These are phyloP conservation scores for Saccharomyces hybrid DNA, from an alignment of 1,139 yeast genomes.

Conservation along the genomic window DNA sequence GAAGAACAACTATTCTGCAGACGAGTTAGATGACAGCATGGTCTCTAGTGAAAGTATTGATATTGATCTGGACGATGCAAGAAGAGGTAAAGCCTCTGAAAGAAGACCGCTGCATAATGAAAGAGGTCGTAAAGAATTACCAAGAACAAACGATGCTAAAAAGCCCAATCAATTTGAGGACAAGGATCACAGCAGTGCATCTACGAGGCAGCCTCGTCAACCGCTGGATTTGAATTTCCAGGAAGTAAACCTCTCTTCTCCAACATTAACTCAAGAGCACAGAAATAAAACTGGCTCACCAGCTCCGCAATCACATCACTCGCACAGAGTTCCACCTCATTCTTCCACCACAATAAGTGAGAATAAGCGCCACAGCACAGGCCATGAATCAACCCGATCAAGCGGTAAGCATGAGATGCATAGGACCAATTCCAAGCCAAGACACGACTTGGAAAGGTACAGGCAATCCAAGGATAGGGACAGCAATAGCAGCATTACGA, in stretches of 20 bases:
- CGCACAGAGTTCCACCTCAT: conserved; percentile 3
- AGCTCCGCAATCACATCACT: background rate
- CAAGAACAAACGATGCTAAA: background rate
- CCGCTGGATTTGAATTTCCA: conserved; percentile 27
- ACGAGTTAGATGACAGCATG: conserved; percentile 12
- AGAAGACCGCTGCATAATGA: conserved; percentile 3
- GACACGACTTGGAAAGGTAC: conserved; percentile 14
- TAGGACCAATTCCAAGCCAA: conserved; percentile 8
- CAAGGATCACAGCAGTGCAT: conserved; percentile 3
- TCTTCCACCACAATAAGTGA: conserved; percentile 2
- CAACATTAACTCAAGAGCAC: conserved; percentile 11
- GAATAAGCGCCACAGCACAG: conserved; percentile 1
- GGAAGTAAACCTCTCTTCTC: conserved; percentile 25
- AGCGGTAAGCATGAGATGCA: background rate
- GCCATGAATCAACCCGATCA: conserved; percentile 1
- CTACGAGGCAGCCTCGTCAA: conserved; percentile 6
- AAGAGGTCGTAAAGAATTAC: background rate
- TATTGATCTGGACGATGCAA: conserved; percentile 21
- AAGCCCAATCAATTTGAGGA: background rate
- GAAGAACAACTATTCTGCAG: conserved; percentile 4
- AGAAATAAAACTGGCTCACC: conserved; percentile 6
- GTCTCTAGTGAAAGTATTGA: conserved; percentile 29
- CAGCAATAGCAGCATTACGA: conserved; percentile 15
- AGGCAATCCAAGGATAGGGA: conserved; percentile 10
- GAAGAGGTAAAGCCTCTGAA: conserved; percentile 8